Evolutionary conservation across 2,329 filamentous ascomycete species (phyloP), one percentile per base, ranked within the genome.

Genomic region (Domatiomyces catenatus): DNA sequence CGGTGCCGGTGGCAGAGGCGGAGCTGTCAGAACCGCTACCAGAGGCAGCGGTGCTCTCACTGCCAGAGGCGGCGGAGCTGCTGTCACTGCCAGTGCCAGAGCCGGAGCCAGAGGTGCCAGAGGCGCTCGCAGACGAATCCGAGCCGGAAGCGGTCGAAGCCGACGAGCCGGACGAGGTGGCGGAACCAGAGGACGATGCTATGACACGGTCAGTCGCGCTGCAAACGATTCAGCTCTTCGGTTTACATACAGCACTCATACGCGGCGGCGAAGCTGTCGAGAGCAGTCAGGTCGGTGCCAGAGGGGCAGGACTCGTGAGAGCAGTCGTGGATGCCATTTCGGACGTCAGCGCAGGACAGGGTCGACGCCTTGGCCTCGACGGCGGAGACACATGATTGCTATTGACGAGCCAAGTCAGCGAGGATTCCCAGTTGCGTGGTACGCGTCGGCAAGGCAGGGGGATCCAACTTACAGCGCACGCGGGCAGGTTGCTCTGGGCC

Each of bases 271-370:
- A 61, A 63, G 1, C 56, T 39, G 36, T 67, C 55, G 46, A 69
- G 65, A 12, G 56, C 46, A 46, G 54, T 50, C 8, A 65, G 53
- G 52, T 70, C 61, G 20, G 67, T 65, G 12, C 54, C 58, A 44
- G 46, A 10, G 8, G 67, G 66, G 59, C 71, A 74, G 32, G 69
- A 66, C 59, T 71, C 53, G 15, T 56, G 45, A 42, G 67, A 67
- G 64, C 71, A 74, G 60, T 74, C 71, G 39, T 65, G 68, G 46
- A 74, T 63, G 51, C 71, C 71, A 53, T 62, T 67, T 26, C 58
- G 51, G 59, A 72, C 72, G 63, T 73, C 54, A 19, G 55, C 28
- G 60, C 71, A 73, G 47, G 67, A 66, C n/a, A 73, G 59, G 3
- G 63, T 57, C 2, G 52, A 28, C 44, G 67, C 68, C 59, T 65